Conservation (phyloP, 2,329 filamentous ascomycete genomes). For the Ophiosphaerella korrae region DNA sequence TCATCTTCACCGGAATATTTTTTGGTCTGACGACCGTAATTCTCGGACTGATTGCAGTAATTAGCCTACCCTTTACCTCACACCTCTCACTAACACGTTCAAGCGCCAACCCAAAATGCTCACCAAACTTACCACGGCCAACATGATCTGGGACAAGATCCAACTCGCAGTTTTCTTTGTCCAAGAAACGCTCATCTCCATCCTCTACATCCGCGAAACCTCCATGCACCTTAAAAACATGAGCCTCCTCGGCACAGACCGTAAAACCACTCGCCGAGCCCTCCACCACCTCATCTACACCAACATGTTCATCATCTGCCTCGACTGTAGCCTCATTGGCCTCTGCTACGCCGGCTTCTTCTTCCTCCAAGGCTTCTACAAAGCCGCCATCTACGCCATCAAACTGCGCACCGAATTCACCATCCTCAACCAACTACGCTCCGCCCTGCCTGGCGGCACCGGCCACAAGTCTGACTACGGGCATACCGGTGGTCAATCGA, state of each 20-base stretch:
- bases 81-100: constrained; percentile 6
- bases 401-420: constrained; percentile 59
- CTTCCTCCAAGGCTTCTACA: constrained; percentile 47
- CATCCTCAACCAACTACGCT: constrained; percentile 51
- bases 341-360: constrained; percentile 47
- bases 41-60: constrained; percentile 57
- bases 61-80: not conserved
- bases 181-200: constrained; percentile 44
- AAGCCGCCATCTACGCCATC: constrained; percentile 49
- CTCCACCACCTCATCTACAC: constrained; percentile 44
- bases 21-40: constrained; percentile 60
- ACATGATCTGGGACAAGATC: constrained; percentile 44
- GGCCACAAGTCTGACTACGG: no score
- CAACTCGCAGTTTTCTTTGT: constrained; percentile 49
- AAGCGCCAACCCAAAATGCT: constrained; percentile 21
- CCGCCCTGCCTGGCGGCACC: not conserved
- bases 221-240: constrained; percentile 46
- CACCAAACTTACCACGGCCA: constrained; percentile 9
- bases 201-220: constrained; percentile 59
- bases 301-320: constrained; percentile 48
- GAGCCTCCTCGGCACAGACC: constrained; percentile 18
- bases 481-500: no score
- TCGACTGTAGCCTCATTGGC: constrained; percentile 48
- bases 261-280: constrained; percentile 16
- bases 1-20: constrained; percentile 58